phyloP scores from a whole-genome alignment of 371 early-diverging fungal species.

The Sporodiniella umbellata region DNA sequence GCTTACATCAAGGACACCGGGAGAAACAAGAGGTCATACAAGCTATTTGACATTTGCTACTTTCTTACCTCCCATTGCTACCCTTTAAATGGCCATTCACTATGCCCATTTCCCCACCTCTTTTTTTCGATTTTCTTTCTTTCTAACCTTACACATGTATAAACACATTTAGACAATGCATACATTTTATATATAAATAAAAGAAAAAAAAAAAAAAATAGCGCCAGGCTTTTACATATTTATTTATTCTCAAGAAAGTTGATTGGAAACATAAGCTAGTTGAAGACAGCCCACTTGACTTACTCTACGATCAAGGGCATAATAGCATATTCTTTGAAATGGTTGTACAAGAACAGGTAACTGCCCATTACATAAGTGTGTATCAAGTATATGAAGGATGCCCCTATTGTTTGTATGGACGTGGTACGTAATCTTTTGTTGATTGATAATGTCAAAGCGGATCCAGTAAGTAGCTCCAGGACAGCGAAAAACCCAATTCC shows the following conservation, averaged over 20 bases:
- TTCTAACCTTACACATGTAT: no score
- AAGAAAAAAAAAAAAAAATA: no score
- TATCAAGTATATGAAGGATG: constrained; percentile 6
- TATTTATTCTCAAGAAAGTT: no score
- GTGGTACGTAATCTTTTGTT: constrained; percentile 10
- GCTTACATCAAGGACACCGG: constrained; percentile 38
- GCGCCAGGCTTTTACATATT: no score
- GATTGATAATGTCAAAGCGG: constrained; percentile 13
- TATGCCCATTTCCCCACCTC: no score
- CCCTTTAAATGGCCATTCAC: no score
- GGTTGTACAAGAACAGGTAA: constrained; percentile 3
- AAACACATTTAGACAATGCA: no score
- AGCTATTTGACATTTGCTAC: constrained; percentile 93
- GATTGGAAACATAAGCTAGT: not conserved
- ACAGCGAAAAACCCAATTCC: constrained; percentile 9
- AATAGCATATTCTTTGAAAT: constrained; percentile 5
- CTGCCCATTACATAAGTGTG: constrained; percentile 5
- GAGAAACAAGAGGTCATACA: constrained; percentile 77
- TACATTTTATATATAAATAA: no score
- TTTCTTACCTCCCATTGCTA: constrained; percentile 49
- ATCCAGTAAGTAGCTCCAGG: constrained; percentile 5
- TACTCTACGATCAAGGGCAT: not conserved
- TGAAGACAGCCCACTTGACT: constrained; percentile 7
- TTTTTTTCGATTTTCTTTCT: no score
- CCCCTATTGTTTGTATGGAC: not conserved